phyloP scores from a whole-genome alignment of 108 stramenopile species.

The Cyclotella choctawhatcheeana region DNA sequence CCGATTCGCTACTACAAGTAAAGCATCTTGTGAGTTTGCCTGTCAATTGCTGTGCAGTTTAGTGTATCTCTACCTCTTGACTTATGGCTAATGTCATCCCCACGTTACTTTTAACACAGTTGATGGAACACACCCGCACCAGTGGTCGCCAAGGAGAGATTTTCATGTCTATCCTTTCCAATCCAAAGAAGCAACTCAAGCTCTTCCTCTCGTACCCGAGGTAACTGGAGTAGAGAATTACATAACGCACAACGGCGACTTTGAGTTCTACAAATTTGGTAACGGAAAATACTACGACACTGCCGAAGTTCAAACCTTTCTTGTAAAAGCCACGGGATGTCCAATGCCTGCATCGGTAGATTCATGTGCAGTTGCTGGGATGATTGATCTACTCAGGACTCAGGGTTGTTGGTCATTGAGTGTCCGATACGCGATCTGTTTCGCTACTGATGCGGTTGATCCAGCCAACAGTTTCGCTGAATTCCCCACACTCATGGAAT shows the following conservation, averaged over 20 bases:
- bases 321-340: slow-evolving; percentile 33
- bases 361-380: slow-evolving; percentile 67
- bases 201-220: neutral
- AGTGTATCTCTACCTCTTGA: neutral
- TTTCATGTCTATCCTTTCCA: neutral
- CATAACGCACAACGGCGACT: slow-evolving; percentile 84
- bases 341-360: slow-evolving; percentile 64
- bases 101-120: neutral
- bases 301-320: slow-evolving; percentile 60
- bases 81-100: neutral
- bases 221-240: slow-evolving; percentile 58
- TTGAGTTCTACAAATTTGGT: slow-evolving; percentile 66
- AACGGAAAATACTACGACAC: slow-evolving; percentile 61
- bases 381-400: slow-evolving; percentile 64
- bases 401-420: slow-evolving; percentile 68
- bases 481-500: slow-evolving; percentile 50
- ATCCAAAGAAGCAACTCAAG: neutral
- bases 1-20: slow-evolving; percentile 69
- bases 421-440: slow-evolving; percentile 59
- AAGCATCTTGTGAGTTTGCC: slow-evolving; percentile 32
- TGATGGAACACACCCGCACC: slow-evolving; percentile 78
- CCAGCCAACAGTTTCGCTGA: neutral
- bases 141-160: slow-evolving; percentile 56
- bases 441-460: slow-evolving; percentile 22
- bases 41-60: neutral